These are phyloP conservation scores for Aspergillus japonicus DNA, from an alignment of 2,329 filamentous ascomycete species.

Conservation along the genomic window DNA sequence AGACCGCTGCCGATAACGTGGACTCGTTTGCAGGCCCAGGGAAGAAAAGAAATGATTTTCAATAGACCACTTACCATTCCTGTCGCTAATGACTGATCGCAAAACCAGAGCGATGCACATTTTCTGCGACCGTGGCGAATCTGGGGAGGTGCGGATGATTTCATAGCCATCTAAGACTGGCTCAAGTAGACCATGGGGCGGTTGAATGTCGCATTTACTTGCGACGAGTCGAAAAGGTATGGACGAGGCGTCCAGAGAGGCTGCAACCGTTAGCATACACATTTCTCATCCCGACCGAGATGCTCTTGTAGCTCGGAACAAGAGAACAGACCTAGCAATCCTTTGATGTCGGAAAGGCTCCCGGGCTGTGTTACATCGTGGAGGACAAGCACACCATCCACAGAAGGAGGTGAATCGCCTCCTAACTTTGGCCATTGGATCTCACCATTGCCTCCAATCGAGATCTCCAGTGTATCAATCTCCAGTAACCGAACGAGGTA, in stretches of 20 bases:
- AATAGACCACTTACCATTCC: conserved; percentile 60
- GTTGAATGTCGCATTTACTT: conserved; percentile 82
- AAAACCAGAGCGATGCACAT: conserved; percentile 75
- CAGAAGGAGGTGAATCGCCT: conserved; percentile 67
- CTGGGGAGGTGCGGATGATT: conserved; percentile 70
- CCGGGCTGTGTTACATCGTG: conserved; percentile 82
- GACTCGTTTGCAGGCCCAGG: not conserved
- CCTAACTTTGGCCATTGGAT: conserved; percentile 53
- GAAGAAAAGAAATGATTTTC: not conserved
- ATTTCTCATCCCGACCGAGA: not conserved
- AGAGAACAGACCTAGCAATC: conserved; percentile 69
- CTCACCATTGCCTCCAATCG: conserved; percentile 48
- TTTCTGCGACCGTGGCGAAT: conserved; percentile 69
- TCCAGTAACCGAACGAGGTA: conserved; percentile 60
- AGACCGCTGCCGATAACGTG: too few relatives aligned
- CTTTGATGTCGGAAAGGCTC: conserved; percentile 71
- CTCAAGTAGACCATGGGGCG: conserved; percentile 68
- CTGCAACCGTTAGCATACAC: conserved; percentile 47
- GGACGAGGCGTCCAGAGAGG: conserved; percentile 68
- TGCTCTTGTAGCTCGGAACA: not conserved
- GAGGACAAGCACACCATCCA: conserved; percentile 81
- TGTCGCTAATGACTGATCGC: conserved; percentile 65
- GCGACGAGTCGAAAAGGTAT: conserved; percentile 80
- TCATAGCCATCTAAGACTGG: conserved; percentile 68
- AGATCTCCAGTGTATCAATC: conserved; percentile 53